Evolutionary conservation across 2,329 filamentous ascomycete genomes (phyloP), one percentile per base, ranked within the genome.

Genomic region (Stemphylium beticola): DNA sequence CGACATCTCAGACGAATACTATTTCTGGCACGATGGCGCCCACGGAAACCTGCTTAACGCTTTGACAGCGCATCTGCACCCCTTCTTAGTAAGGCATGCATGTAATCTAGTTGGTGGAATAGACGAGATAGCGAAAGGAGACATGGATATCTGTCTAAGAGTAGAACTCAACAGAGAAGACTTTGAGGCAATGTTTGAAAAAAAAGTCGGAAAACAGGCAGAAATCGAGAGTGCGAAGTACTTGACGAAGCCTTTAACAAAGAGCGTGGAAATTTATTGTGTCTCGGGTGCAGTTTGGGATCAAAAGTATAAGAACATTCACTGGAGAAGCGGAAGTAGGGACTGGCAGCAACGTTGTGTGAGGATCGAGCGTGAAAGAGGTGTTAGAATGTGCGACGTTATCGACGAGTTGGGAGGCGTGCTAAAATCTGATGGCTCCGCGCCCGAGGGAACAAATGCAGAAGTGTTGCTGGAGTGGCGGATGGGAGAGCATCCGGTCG

Each of bases 381-480:
- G 58, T 0, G 56, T 63, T 8, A 50, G 47, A 4, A 44, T 63
- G 46, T 31, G 42, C 2, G 62, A 63, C 39, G 49, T 61, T 9
- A 12, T 55, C 11, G 49, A 58, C 7, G 60, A 63, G 17, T 14
- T 65, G 48, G 49, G 36, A 18, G 53, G 54, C 12, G 14, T 52
- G 11, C 37, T 57, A 22, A n/a, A 38, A 9, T 10, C 42, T 31
- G 39, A 36, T 8, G 24, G 24, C 20, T 11, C 12, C 7, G 47
- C 9, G 18, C 18, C 26, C 2, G 8, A 46, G 0, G 18, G 31
- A 47, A 24, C 39, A n/a, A 10, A 37, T 26, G 3, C 12, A 29
- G 53, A 53, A 17, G 45, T 65, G 6, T 10, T 53, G 40, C 40
- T 62, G 5, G 45, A 55, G 22, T 61, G 62, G 62, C 42, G 31